Evolutionary conservation across 768 basidiomycete genomes (phyloP), one percentile per base, ranked within the genome.

Genomic region (Cystobasidium tubakii): DNA sequence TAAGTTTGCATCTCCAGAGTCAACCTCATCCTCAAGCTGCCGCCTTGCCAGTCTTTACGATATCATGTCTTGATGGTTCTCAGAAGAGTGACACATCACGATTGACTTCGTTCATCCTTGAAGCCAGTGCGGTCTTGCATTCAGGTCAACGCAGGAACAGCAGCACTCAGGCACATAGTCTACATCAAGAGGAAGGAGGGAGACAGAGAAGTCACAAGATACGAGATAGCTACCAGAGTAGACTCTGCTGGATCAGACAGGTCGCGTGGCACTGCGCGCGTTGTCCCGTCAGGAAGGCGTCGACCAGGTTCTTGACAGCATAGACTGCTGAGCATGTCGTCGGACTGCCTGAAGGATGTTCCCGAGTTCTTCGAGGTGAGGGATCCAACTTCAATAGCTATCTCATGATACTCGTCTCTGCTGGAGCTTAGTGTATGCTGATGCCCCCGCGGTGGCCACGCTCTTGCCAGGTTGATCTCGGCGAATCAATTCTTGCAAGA

Each of bases 281-380:
- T 17, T 15, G 46, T 50, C 46, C 21, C 15, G 46, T 50, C 46
- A 50, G n/a, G 10, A 4, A 50, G 21, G 10, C 46, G n/a, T 21
- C 46, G 21, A n/a, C 46, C 7, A 50, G 10, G 46, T n/a, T n/a
- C 7, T 39, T 39, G 46, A 50, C n/a, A 21, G 46, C 12, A 50
- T 19, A 50, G 46, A 21, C 15, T 50, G 21, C 46, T 50, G 46
- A 21, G 46, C 46, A 60, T 60, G 57, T 60, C 57, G 33, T 42
- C 81, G 50, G 83, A 84, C 76, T 79, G 83, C 34, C 83, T 85
- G 80, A 83, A 83, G 78, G 94, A 99, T 82, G 86, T 97, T 66
- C 94, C 95, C 53, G 96, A 99, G 82, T 86, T 98, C 79, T 94
- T 95, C 78, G 96, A 98, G 86, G 94, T 92, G 65, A 65, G 86